Percentiles rank a stretch among this genome's conserved stretches.
These are phyloP conservation scores for Akanthomyces muscarius DNA, from an alignment of 2,329 filamentous ascomycete genomes.

Conservation along the genomic window DNA sequence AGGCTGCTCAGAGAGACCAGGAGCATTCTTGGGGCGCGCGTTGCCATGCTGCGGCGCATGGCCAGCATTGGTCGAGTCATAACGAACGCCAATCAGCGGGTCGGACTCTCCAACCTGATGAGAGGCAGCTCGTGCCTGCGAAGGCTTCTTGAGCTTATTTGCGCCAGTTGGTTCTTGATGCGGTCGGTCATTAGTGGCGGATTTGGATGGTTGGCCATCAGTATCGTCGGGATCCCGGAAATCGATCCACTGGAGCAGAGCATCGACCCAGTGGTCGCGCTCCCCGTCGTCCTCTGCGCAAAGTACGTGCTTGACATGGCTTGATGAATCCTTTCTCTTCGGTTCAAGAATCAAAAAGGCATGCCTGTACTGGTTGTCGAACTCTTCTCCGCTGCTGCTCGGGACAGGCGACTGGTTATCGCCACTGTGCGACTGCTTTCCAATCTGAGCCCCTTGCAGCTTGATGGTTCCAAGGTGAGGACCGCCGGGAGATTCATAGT, in stretches of 20 bases:
- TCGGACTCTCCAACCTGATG: constrained; percentile 38
- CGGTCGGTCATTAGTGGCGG: constrained; percentile 32
- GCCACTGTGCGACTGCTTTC: constrained; percentile 66
- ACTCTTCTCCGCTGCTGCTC: constrained; percentile 58
- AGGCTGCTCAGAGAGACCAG: constrained; percentile 32
- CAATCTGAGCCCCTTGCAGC: constrained; percentile 84
- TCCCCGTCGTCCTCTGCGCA: constrained; percentile 94
- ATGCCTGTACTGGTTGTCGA: constrained; percentile 92
- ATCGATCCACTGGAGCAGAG: constrained; percentile 84
- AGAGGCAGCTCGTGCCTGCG: constrained; percentile 32
- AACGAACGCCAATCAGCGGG: constrained; percentile 53
- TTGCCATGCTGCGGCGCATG: constrained; percentile 44
- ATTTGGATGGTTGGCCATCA: constrained; percentile 30
- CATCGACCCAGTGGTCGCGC: constrained; percentile 90
- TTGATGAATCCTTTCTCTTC: constrained; percentile 89
- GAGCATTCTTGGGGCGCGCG: constrained; percentile 37
- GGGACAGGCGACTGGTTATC: constrained; percentile 58
- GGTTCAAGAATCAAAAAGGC: constrained; percentile 93
- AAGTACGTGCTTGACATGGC: constrained; percentile 85
- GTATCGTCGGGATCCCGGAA: constrained; percentile 57
- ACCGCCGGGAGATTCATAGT: constrained; percentile 88
- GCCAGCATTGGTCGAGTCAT: constrained; percentile 52
- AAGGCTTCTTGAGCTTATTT: constrained; percentile 31
- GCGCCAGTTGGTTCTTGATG: constrained; percentile 27
- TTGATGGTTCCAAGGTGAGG: constrained; percentile 92